Conservation (phyloP, 768 basidiomycete species). For the Hydnomerulius pinastri region DNA sequence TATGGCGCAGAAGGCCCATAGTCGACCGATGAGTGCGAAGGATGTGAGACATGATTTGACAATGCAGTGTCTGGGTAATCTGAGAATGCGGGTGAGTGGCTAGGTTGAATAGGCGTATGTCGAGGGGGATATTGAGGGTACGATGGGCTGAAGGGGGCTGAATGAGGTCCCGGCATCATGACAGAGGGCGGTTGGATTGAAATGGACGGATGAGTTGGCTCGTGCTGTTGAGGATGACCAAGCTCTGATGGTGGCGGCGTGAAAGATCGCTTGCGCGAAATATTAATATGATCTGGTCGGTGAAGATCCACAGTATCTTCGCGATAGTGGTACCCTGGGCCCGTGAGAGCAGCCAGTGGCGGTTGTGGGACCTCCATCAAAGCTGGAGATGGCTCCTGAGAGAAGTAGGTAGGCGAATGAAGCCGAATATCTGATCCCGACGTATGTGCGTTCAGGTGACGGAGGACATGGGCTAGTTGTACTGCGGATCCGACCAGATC, state of each 20-base stretch:
- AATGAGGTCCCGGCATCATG: constrained; percentile 9
- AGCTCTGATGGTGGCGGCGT: constrained; percentile 24
- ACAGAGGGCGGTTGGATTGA: constrained; percentile 9
- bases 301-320: constrained; percentile 20
- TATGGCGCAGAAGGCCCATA: constrained; percentile 9
- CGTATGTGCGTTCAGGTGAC: constrained; percentile 40
- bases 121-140: constrained; percentile 17
- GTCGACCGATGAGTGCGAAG: constrained; percentile 10
- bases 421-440: constrained; percentile 37
- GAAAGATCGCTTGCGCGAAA: constrained; percentile 32
- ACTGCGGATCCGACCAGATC: constrained; percentile 63
- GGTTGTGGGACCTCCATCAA: constrained; percentile 43
- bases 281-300: constrained; percentile 18
- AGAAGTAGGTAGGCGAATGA: constrained; percentile 38
- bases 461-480: constrained; percentile 59
- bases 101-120: constrained; percentile 7
- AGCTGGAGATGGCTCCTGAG: constrained; percentile 30
- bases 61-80: constrained; percentile 10
- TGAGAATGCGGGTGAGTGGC: constrained; percentile 19
- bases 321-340: constrained; percentile 30
- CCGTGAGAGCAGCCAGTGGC: constrained; percentile 34
- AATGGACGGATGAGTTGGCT: constrained; percentile 9
- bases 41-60: constrained; percentile 12
- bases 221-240: constrained; percentile 13
- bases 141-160: constrained; percentile 8